These are phyloP conservation scores for Euclidium syriacum DNA, from an alignment of 345 rosid species.

Conservation along the genomic window DNA sequence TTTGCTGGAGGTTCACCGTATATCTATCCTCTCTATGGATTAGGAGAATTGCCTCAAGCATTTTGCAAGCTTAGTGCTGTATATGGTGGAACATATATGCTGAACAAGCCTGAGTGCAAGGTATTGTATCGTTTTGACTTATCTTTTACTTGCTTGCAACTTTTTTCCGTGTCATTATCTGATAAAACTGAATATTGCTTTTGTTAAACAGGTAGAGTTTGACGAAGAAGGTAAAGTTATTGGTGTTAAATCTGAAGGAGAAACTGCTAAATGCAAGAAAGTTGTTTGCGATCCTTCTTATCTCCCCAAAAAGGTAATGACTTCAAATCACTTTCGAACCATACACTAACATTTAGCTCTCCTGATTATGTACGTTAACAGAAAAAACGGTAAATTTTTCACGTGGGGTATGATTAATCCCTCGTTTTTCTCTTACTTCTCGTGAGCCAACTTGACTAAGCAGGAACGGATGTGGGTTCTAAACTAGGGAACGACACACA, in stretches of 20 bases:
- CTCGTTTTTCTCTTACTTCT: no score
- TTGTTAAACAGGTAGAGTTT: constrained; percentile 78
- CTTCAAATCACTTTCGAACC: neutral
- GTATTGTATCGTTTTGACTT: constrained; percentile 36
- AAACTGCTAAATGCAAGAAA: constrained; percentile 96
- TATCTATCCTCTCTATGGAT: constrained; percentile 88
- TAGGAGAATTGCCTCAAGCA: constrained; percentile 99
- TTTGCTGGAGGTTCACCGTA: constrained; percentile 98
- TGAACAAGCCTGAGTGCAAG: constrained; percentile 95
- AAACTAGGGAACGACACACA: no score
- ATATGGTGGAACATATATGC: constrained; percentile 96
- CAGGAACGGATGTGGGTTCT: no score
- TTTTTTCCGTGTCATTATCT: neutral
- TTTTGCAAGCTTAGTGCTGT: constrained; percentile 98
- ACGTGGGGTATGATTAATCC: no score
- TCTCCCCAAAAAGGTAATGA: constrained; percentile 72
- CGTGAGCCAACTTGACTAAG: no score
- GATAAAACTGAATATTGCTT: constrained; percentile 8
- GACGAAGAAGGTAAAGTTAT: constrained; percentile 74
- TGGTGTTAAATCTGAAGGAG: constrained; percentile 97
- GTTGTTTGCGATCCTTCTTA: constrained; percentile 98
- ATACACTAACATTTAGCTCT: neutral
- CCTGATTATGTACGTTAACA: neutral
- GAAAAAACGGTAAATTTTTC: no score
- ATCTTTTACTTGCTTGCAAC: neutral